Percentiles rank a stretch among this genome's conserved stretches.
Conservation (phyloP, 352 stramenopile species). For the Phytophthora megakarya region DNA sequence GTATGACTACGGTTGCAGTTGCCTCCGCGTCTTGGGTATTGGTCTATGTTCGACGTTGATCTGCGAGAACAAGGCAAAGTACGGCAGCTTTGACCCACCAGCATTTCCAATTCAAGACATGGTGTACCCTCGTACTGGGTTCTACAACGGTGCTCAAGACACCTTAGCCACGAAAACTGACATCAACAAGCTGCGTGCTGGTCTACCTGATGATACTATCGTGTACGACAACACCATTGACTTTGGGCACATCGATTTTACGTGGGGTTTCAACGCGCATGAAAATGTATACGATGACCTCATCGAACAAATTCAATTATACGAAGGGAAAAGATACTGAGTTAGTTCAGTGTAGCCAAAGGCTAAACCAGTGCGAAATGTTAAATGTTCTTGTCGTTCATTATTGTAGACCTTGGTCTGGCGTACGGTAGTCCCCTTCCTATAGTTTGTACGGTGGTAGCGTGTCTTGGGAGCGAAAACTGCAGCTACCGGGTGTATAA, state of each 20-base stretch:
- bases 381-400: constrained; percentile 20
- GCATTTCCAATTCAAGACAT: constrained; percentile 34
- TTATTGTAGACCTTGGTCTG: not conserved
- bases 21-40: constrained; percentile 33
- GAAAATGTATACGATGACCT: constrained; percentile 48
- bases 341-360: not conserved
- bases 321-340: constrained; percentile 46
- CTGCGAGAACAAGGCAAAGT: constrained; percentile 52
- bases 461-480: constrained; percentile 42
- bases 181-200: constrained; percentile 41
- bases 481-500: constrained; percentile 51
- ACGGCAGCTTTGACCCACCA: constrained; percentile 45
- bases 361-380: not conserved
- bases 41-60: constrained; percentile 33
- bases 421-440: not conserved
- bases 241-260: constrained; percentile 59
- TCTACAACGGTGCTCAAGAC: constrained; percentile 48
- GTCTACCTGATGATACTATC: constrained; percentile 41
- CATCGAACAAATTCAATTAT: constrained; percentile 43
- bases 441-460: constrained; percentile 33
- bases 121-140: constrained; percentile 42
- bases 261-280: constrained; percentile 42
- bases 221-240: constrained; percentile 38
- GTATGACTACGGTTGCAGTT: constrained; percentile 56
- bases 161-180: constrained; percentile 40